A percentile compares a stretch with the other conserved stretches of the same genome.
Conservation (phyloP, 768 basidiomycete genomes). For the Tremella yokohamensis region DNA sequence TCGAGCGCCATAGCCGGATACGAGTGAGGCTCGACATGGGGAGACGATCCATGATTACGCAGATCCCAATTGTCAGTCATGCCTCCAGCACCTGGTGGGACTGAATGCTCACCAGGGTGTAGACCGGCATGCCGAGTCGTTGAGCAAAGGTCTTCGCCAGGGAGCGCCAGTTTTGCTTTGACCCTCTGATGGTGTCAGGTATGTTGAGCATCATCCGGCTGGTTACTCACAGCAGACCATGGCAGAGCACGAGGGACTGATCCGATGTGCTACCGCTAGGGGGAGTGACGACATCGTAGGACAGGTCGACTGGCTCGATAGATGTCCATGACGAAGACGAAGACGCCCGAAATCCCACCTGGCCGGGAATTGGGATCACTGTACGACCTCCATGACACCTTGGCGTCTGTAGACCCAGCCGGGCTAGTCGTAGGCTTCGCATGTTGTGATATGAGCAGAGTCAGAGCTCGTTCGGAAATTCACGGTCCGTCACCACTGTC, state of each 20-base stretch:
- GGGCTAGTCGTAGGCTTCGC: too few relatives aligned
- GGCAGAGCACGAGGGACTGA: constrained; percentile 47
- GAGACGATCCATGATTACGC: constrained; percentile 83
- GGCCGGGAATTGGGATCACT: too few relatives aligned
- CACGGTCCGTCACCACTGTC: too few relatives aligned
- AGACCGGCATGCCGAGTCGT: constrained; percentile 65
- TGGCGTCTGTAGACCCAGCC: too few relatives aligned
- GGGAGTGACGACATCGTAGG: constrained; percentile 37
- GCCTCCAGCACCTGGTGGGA: not conserved
- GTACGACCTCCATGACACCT: too few relatives aligned
- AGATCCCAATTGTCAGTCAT: constrained; percentile 60
- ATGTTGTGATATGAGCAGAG: too few relatives aligned
- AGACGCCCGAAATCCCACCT: too few relatives aligned
- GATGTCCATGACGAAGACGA: too few relatives aligned
- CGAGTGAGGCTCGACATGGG: constrained; percentile 68
- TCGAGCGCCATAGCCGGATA: constrained; percentile 78
- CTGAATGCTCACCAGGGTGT: constrained; percentile 60
- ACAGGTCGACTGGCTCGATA: constrained; percentile 33
- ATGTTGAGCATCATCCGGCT: not conserved
- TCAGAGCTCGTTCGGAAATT: too few relatives aligned
- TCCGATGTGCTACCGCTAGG: constrained; percentile 14
- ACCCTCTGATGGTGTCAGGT: constrained; percentile 58
- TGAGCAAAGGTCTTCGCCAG: constrained; percentile 71
- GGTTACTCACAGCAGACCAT: constrained; percentile 47
- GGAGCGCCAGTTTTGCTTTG: constrained; percentile 84